Conservation (phyloP, 2,329 filamentous ascomycete genomes). For the Hypoxylon sp. region DNA sequence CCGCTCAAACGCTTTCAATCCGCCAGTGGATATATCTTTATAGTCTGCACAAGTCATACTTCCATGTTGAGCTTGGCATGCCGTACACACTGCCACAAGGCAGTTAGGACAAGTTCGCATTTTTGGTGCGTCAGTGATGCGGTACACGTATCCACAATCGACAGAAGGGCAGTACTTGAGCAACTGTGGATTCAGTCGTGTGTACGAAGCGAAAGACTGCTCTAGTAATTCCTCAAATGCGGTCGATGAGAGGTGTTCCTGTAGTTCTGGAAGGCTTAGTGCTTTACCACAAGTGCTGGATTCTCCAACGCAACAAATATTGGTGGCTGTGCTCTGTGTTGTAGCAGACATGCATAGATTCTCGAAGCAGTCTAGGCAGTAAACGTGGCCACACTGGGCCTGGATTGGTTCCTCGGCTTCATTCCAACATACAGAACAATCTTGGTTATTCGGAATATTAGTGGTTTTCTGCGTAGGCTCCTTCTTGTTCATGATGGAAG, state of each 20-base stretch:
- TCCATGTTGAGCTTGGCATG: constrained; percentile 56
- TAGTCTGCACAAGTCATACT: constrained; percentile 56
- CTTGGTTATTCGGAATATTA: constrained; percentile 1
- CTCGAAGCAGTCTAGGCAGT: constrained; percentile 61
- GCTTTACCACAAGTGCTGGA: constrained; percentile 45
- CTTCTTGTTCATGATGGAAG: constrained; percentile 31
- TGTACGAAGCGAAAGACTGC: constrained; percentile 56
- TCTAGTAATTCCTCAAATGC: constrained; percentile 58
- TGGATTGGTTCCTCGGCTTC: constrained; percentile 56
- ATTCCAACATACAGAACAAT: constrained; percentile 57
- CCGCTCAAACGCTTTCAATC: constrained; percentile 49
- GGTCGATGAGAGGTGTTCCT: constrained; percentile 52
- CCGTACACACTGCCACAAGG: constrained; percentile 54
- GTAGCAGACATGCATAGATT: constrained; percentile 49
- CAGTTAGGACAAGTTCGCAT: constrained; percentile 58
- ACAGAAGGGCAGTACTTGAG: constrained; percentile 61
- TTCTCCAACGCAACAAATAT: constrained; percentile 49
- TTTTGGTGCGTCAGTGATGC: constrained; percentile 39
- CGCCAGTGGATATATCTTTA: constrained; percentile 48
- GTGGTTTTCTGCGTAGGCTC: background rate
- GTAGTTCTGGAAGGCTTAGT: constrained; percentile 51
- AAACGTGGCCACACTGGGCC: constrained; percentile 58
- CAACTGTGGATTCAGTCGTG: constrained; percentile 52
- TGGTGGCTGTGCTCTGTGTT: constrained; percentile 26
- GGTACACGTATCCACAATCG: constrained; percentile 62